phyloP scores from a whole-genome alignment of 2,329 filamentous ascomycete species.

The Monosporascus sp. region DNA sequence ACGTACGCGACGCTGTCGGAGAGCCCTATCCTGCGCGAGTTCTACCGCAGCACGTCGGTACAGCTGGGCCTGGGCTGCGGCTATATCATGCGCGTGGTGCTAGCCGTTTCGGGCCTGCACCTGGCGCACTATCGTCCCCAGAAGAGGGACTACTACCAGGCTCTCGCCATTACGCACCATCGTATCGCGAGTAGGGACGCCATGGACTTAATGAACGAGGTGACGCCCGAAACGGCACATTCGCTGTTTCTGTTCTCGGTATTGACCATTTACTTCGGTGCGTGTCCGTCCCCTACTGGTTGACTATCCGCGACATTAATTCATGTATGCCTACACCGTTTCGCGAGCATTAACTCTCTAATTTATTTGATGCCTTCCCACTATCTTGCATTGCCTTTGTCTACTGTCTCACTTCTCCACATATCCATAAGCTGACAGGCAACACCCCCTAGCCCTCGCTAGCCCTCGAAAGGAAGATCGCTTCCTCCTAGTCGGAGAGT shows the following conservation, averaged over 20 bases:
- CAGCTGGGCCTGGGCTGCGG: conserved; percentile 31
- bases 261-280: conserved; percentile 10
- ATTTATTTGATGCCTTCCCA: too few species aligned
- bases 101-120: conserved; percentile 35
- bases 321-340: too few species aligned
- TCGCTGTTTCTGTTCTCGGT: conserved; percentile 12
- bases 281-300: too few species aligned
- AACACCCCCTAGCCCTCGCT: conserved; percentile 1
- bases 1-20: conserved; percentile 33
- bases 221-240: conserved; percentile 1
- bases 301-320: too few species aligned
- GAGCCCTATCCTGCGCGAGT: conserved; percentile 24
- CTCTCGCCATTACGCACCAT: conserved; percentile 29
- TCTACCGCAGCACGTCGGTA: conserved; percentile 32
- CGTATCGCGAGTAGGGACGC: conserved; percentile 6
- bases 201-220: conserved; percentile 4
- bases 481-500: conserved; percentile 9
- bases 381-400: too few species aligned
- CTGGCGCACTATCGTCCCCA: conserved; percentile 26
- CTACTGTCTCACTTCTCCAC: too few species aligned
- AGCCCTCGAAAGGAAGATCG: conserved; percentile 9
- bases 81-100: conserved; percentile 32
- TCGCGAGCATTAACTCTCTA: too few species aligned
- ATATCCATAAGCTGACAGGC: too few species aligned
- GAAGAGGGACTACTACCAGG: conserved; percentile 23